A percentile compares a stretch with the other conserved stretches of the same genome.
Evolutionary conservation across 192 early-diverging fungal genomes (phyloP).

Genomic region (Podila verticillata): DNA sequence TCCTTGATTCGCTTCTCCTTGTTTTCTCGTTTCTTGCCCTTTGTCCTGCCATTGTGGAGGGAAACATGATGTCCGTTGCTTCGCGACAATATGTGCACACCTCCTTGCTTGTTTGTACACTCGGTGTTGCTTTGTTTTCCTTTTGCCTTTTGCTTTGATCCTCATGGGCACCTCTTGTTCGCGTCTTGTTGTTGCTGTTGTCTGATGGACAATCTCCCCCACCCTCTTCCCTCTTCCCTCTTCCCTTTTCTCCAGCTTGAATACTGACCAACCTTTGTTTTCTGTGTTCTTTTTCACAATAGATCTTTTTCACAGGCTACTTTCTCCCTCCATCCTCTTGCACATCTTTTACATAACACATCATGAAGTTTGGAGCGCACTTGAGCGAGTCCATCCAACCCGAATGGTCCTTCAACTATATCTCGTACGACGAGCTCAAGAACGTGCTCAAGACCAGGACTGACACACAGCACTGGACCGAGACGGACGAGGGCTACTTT

Average conservation of each 20-base stretch:
- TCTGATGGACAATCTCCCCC: no score
- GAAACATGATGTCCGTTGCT: neutral
- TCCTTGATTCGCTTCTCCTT: neutral
- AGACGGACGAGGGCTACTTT: slow-evolving; percentile 43
- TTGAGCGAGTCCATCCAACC: slow-evolving; percentile 29
- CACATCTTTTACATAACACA: neutral
- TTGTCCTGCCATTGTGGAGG: neutral
- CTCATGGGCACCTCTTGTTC: no score
- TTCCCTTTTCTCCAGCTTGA: no score
- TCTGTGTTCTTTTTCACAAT: no score
- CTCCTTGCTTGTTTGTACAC: neutral
- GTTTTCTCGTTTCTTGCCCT: neutral
- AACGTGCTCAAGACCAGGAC: slow-evolving; percentile 28
- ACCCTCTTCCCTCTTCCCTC: no score
- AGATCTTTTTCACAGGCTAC: neutral
- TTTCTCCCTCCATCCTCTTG: neutral
- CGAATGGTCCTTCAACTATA: slow-evolving; percentile 45
- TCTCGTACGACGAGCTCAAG: slow-evolving; percentile 39
- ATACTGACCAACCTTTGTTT: no score
- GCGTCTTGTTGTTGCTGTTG: no score
- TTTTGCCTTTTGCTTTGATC: no score
- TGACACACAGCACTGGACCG: slow-evolving; percentile 7
- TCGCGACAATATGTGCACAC: neutral
- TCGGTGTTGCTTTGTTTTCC: no score
- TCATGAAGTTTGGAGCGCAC: slow-evolving; percentile 40